Conservation (phyloP, 208 protist species). For the Leptomonas pyrrhocoris region DNA sequence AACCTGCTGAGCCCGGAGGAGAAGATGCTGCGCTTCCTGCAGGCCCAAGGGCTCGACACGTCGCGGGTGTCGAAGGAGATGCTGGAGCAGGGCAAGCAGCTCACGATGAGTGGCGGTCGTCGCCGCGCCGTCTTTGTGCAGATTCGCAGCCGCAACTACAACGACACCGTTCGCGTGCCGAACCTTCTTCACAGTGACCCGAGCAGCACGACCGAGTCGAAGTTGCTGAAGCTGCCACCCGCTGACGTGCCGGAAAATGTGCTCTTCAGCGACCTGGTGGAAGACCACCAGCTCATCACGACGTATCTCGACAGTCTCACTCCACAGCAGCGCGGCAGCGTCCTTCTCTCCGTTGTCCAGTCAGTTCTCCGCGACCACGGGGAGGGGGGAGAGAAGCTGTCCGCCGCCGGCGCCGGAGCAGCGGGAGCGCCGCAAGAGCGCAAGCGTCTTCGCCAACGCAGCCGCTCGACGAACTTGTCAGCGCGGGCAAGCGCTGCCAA, state of each 20-base stretch:
- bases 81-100: conserved; percentile 68
- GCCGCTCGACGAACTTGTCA: conserved; percentile 18
- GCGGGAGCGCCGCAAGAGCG: conserved; percentile 6
- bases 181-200: conserved; percentile 67
- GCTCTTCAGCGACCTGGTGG: conserved; percentile 64
- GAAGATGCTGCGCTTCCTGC: conserved; percentile 76
- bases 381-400: background rate
- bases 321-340: conserved; percentile 13
- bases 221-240: conserved; percentile 67
- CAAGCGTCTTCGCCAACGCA: conserved; percentile 12
- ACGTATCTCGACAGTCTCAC: conserved; percentile 27
- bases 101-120: conserved; percentile 67
- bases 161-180: conserved; percentile 72
- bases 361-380: conserved; percentile 42
- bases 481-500: conserved; percentile 23
- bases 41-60: conserved; percentile 84
- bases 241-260: conserved; percentile 74
- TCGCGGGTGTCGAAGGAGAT: conserved; percentile 40
- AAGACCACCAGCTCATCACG: conserved; percentile 51
- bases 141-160: conserved; percentile 64
- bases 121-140: conserved; percentile 83
- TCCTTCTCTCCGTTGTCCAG: conserved; percentile 46
- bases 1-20: conserved; percentile 67
- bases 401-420: background rate
- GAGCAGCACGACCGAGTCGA: conserved; percentile 64